Evolutionary conservation across 169 alveolate genomes (phyloP).

Genomic region (Plasmodium gallinaceum): DNA sequence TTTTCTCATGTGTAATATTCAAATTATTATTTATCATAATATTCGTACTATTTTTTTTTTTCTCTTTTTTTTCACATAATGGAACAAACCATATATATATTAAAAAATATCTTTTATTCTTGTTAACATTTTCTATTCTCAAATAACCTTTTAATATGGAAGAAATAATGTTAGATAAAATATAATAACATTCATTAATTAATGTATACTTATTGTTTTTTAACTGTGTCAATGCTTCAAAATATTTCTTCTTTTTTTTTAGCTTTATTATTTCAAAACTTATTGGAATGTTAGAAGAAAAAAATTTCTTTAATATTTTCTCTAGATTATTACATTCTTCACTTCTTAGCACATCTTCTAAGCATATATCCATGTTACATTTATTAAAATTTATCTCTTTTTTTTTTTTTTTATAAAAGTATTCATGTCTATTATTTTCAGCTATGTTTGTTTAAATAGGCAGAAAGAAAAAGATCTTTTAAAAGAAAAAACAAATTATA

Average conservation of each 20-base stretch:
- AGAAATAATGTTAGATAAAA: constrained; percentile 28
- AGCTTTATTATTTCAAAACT: constrained; percentile 29
- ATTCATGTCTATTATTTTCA: not conserved
- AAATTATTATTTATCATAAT: not conserved
- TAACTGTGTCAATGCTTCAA: constrained; percentile 24
- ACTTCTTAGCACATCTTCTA: constrained; percentile 23
- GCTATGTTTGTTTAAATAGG: not conserved
- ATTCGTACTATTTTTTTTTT: not conserved
- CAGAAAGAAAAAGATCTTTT: no score
- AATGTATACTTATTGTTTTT: constrained; percentile 10
- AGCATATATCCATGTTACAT: not conserved
- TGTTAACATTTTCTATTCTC: constrained; percentile 37
- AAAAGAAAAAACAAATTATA: no score
- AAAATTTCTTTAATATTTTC: constrained; percentile 13
- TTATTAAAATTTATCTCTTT: not conserved
- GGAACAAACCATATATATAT: constrained; percentile 68
- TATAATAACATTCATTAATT: constrained; percentile 54
- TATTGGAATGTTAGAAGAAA: constrained; percentile 18
- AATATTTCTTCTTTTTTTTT: constrained; percentile 10
- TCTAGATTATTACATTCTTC: constrained; percentile 3
- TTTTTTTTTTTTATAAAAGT: not conserved
- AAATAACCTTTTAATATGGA: constrained; percentile 13
- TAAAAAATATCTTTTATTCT: constrained; percentile 3
- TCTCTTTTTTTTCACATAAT: not conserved
- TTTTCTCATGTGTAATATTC: not conserved